These are phyloP conservation scores for Brassica napus DNA, from an alignment of 345 rosid species.

Conservation along the genomic window Da-Ae NC_063451.1:25735501-25736000, in stretches of 20 bases:
- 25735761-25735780: background rate
- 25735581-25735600: constrained; percentile 39
- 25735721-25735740: background rate
- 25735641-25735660: constrained; percentile 33
- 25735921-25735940: no score
- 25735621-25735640: constrained; percentile 37
- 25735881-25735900: no score
- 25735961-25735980: no score
- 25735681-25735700: background rate
- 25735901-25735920: no score
- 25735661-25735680: background rate
- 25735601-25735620: constrained; percentile 23
- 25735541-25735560: constrained; percentile 29
- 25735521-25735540: constrained; percentile 21
- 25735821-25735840: constrained; percentile 7
- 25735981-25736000: no score
- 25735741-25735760: background rate
- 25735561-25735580: constrained; percentile 26
- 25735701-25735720: background rate
- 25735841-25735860: background rate
- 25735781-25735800: background rate
- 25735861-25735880: no score
- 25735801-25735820: background rate
- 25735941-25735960: no score
- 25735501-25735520: constrained; percentile 4